A percentile compares a stretch with the other conserved stretches of the same genome.
These are phyloP conservation scores for Leucogyrophana mollusca DNA, from an alignment of 768 basidiomycete genomes.

Conservation along the genomic window DNA sequence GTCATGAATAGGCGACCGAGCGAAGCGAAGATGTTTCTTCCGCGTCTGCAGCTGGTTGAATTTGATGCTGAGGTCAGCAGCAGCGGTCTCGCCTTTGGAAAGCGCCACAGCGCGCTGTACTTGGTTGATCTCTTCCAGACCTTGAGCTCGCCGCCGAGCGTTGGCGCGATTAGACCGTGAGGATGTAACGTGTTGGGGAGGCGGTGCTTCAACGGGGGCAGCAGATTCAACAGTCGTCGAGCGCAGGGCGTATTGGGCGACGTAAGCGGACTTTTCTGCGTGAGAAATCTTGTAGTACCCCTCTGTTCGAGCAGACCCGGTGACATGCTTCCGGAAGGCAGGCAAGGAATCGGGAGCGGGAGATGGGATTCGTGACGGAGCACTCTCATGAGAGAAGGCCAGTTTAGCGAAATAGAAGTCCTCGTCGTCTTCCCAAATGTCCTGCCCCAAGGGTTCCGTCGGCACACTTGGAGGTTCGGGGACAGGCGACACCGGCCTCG, in stretches of 20 bases:
- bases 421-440: constrained; percentile 82
- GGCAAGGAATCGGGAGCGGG: constrained; percentile 41
- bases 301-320: constrained; percentile 89
- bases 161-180: constrained; percentile 91
- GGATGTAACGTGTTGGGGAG: constrained; percentile 59
- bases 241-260: constrained; percentile 82
- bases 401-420: constrained; percentile 76
- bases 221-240: constrained; percentile 44
- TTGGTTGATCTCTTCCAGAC: constrained; percentile 92
- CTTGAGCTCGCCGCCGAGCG: constrained; percentile 86
- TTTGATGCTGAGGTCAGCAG: constrained; percentile 79
- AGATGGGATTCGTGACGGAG: constrained; percentile 23
- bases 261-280: constrained; percentile 87
- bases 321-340: constrained; percentile 72
- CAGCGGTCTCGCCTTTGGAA: constrained; percentile 71
- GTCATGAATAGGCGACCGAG: constrained; percentile 93
- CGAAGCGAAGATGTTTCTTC: constrained; percentile 97
- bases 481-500: constrained; percentile 52
- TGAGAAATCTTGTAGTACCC: constrained; percentile 96
- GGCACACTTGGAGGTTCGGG: constrained; percentile 39
- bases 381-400: constrained; percentile 21
- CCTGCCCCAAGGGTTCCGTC: constrained; percentile 52
- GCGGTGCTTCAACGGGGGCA: constrained; percentile 39
- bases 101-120: constrained; percentile 78
- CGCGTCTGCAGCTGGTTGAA: constrained; percentile 98